A percentile compares a stretch with the other conserved stretches of the same genome.
Conservation (phyloP, 495 filamentous ascomycete genomes). For the Wilcoxina mikolae region DNA sequence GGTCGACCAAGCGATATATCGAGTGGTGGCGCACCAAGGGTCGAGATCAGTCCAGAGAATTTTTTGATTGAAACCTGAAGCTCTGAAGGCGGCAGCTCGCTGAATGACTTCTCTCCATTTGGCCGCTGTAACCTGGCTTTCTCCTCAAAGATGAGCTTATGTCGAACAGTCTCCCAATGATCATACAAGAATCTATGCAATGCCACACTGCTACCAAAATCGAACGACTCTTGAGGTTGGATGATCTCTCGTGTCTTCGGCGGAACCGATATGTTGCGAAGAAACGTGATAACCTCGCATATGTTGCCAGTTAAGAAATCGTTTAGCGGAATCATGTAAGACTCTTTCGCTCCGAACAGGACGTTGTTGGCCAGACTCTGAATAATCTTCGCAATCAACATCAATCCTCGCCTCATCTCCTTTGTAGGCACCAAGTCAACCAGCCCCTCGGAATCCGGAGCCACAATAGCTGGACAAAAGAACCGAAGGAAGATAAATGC, state of each 20-base stretch:
- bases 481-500: conserved; percentile 56
- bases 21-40: conserved; percentile 47
- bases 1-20: conserved; percentile 50
- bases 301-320: conserved; percentile 51
- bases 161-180: conserved; percentile 51
- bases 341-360: conserved; percentile 53
- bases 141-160: conserved; percentile 43
- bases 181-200: conserved; percentile 53
- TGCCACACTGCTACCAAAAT: conserved; percentile 51
- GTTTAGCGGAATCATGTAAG: conserved; percentile 53
- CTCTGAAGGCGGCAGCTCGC: conserved; percentile 7
- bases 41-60: conserved; percentile 39
- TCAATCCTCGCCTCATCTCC: conserved; percentile 48
- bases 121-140: conserved; percentile 21
- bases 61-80: conserved; percentile 23
- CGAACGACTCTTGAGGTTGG: conserved; percentile 39
- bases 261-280: conserved; percentile 42
- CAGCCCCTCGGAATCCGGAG: conserved; percentile 50
- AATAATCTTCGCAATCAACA: conserved; percentile 53
- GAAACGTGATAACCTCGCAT: conserved; percentile 45
- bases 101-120: conserved; percentile 18
- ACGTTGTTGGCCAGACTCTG: conserved; percentile 58
- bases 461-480: conserved; percentile 55
- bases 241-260: conserved; percentile 26
- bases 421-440: conserved; percentile 42